phyloP scores from a whole-genome alignment of 768 basidiomycete genomes.

The Tulasnella sp. region DNA sequence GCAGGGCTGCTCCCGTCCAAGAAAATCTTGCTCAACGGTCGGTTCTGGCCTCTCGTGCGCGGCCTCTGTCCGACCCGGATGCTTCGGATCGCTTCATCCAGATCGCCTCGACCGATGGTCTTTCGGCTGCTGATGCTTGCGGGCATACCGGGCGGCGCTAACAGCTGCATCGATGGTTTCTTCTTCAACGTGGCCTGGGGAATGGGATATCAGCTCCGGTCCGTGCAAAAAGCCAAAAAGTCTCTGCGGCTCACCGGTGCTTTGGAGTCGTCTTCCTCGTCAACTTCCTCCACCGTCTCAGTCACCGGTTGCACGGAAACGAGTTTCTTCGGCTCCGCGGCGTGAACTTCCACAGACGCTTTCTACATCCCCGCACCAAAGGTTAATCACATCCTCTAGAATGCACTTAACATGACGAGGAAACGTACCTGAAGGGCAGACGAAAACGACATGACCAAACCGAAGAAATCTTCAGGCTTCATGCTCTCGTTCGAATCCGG shows the following conservation, averaged over 20 bases:
- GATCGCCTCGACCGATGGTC: slow-evolving; percentile 62
- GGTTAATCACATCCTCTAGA: neutral
- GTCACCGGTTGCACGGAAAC: slow-evolving; percentile 19
- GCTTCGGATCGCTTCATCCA: slow-evolving; percentile 77
- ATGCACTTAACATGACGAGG: neutral
- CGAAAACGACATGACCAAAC: slow-evolving; percentile 60
- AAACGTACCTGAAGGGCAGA: slow-evolving; percentile 50
- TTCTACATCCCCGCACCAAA: slow-evolving; percentile 34
- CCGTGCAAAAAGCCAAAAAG: neutral
- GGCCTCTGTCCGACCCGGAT: slow-evolving; percentile 52
- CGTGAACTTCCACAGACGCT: slow-evolving; percentile 57
- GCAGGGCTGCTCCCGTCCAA: slow-evolving; percentile 42
- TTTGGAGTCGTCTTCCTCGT: neutral
- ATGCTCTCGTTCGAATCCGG: slow-evolving; percentile 49
- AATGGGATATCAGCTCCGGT: neutral
- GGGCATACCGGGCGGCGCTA: neutral
- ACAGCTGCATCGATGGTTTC: neutral
- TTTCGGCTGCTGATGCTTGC: slow-evolving; percentile 25
- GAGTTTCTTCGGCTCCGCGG: slow-evolving; percentile 30
- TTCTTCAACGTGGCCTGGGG: neutral
- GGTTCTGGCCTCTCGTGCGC: slow-evolving; percentile 32
- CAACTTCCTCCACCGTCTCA: neutral
- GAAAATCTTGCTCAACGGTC: slow-evolving; percentile 71
- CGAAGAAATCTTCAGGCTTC: slow-evolving; percentile 78
- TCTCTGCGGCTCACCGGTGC: neutral